Percentiles rank a stretch among this genome's conserved stretches.
Evolutionary conservation across 1,284 basidiomycete genomes (phyloP).

Genomic region (Mycena sp.): DNA sequence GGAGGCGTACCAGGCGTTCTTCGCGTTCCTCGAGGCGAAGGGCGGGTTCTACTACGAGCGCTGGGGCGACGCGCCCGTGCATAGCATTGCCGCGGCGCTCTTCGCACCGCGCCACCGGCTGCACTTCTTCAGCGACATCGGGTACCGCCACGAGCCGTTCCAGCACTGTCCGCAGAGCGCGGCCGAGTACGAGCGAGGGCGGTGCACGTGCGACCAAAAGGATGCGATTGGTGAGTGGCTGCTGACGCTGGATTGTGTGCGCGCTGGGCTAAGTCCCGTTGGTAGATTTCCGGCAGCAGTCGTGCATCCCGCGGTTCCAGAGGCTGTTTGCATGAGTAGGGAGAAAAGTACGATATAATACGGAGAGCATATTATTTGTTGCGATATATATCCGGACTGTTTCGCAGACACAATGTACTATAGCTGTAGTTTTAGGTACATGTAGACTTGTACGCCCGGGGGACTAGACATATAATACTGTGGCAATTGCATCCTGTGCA

Average conservation of each 20-base stretch:
- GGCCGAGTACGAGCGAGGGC: constrained; percentile 54
- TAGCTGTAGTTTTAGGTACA: no score
- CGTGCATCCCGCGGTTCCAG: constrained; percentile 27
- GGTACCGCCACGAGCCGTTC: constrained; percentile 67
- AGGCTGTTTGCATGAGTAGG: constrained; percentile 8
- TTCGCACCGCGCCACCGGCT: constrained; percentile 72
- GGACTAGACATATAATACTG: no score
- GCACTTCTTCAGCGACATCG: constrained; percentile 76
- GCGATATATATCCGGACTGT: no score
- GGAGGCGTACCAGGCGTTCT: constrained; percentile 79
- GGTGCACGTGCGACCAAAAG: constrained; percentile 58
- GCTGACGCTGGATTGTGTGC: neutral
- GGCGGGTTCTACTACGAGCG: constrained; percentile 92
- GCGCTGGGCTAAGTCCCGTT: neutral
- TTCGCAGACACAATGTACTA: no score
- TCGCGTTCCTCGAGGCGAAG: constrained; percentile 75
- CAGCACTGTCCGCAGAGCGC: constrained; percentile 68
- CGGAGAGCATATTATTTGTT: no score
- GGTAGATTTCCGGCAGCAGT: constrained; percentile 23
- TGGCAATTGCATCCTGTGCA: no score
- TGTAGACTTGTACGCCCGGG: no score
- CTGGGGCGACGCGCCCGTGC: constrained; percentile 79
- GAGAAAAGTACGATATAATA: no score
- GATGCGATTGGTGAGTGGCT: constrained; percentile 57
- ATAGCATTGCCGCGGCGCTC: constrained; percentile 79